Conservation (phyloP, 257 asterid species). For the Hygrophila difformis region DNA sequence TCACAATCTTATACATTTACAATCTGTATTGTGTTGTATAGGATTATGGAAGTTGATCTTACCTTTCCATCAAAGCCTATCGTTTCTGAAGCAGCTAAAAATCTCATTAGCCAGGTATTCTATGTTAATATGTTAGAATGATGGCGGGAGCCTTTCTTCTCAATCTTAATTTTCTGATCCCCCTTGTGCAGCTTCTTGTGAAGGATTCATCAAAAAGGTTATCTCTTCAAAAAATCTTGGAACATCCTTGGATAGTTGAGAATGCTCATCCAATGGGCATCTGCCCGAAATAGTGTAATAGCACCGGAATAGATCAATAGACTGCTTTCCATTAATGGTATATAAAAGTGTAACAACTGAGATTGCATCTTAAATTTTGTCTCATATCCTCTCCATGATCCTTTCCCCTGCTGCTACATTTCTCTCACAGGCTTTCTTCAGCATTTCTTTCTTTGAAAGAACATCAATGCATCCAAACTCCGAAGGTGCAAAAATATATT, state of each 20-base stretch:
- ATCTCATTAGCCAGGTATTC: constrained; percentile 71
- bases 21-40: constrained; percentile 17
- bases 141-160: too few species aligned
- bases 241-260: constrained; percentile 79
- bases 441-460: too few species aligned
- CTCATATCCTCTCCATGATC: background rate
- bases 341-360: too few species aligned
- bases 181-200: constrained; percentile 71
- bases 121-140: background rate
- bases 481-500: too few species aligned
- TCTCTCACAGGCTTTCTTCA: background rate
- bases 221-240: constrained; percentile 64
- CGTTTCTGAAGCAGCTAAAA: constrained; percentile 59
- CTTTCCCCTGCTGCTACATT: background rate
- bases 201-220: constrained; percentile 83
- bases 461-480: too few species aligned
- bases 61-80: constrained; percentile 63
- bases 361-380: background rate
- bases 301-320: too few species aligned
- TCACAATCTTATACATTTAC: too few species aligned
- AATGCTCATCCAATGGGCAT: constrained; percentile 43
- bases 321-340: too few species aligned
- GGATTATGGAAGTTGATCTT: constrained; percentile 87
- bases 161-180: too few species aligned
- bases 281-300: background rate